Conservation (phyloP, 1,284 basidiomycete species). For the Irpex sp. region DNA sequence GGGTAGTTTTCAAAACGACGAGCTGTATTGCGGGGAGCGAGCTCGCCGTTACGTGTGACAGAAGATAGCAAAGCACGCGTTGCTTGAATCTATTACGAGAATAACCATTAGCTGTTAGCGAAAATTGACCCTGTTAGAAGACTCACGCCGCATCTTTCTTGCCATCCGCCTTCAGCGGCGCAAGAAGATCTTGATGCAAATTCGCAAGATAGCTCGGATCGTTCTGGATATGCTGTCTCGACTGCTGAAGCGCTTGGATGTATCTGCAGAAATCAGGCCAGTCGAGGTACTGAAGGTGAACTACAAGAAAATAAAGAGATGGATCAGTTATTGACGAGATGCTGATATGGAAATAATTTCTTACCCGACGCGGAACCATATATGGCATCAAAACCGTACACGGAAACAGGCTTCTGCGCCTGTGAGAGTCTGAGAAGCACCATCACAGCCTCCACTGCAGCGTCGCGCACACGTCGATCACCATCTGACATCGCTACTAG, state of each 20-base stretch:
- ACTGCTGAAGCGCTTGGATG: slow-evolving; percentile 50
- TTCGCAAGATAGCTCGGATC: slow-evolving; percentile 63
- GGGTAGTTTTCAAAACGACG: slow-evolving; percentile 57
- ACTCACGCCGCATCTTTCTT: slow-evolving; percentile 66
- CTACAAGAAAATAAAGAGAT: slow-evolving; percentile 31
- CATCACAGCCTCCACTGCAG: slow-evolving; percentile 64
- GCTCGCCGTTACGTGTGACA: slow-evolving; percentile 79
- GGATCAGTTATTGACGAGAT: not conserved
- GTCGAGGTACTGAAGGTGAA: slow-evolving; percentile 76
- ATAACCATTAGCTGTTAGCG: too few relatives aligned
- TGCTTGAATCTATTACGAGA: slow-evolving; percentile 59
- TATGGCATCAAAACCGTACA: slow-evolving; percentile 82
- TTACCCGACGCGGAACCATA: slow-evolving; percentile 71
- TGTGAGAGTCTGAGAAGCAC: slow-evolving; percentile 39
- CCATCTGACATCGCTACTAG: slow-evolving; percentile 62
- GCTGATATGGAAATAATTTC: slow-evolving; percentile 19
- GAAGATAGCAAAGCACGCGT: slow-evolving; percentile 73
- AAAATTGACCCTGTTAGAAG: not conserved
- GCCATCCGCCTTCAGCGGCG: slow-evolving; percentile 43
- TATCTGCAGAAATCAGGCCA: slow-evolving; percentile 71
- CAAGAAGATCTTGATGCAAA: slow-evolving; percentile 64
- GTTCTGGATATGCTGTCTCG: slow-evolving; percentile 62
- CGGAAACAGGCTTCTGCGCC: slow-evolving; percentile 44
- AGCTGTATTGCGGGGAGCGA: slow-evolving; percentile 47
- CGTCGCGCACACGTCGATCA: slow-evolving; percentile 52